phyloP scores from a whole-genome alignment of 495 filamentous ascomycete species.

The Pseudomonodictys pantanalensis region DNA sequence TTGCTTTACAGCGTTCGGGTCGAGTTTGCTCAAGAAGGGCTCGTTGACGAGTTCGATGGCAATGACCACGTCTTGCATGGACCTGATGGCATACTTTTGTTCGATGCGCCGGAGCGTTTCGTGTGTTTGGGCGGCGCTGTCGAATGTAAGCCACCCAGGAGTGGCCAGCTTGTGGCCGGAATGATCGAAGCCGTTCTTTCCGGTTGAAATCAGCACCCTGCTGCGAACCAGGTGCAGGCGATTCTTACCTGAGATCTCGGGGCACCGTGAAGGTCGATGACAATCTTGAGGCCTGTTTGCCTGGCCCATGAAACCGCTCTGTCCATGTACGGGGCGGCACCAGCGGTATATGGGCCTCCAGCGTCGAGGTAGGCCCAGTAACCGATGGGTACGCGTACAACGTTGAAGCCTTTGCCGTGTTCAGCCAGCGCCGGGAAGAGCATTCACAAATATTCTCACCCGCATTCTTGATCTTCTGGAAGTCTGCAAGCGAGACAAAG shows the following conservation, averaged over 20 bases:
- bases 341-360: slow-evolving; percentile 47
- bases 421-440: too few relatives aligned
- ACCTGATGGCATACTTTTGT: slow-evolving; percentile 51
- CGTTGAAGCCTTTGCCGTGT: too few relatives aligned
- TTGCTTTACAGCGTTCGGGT: slow-evolving; percentile 49
- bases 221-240: too few relatives aligned
- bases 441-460: too few relatives aligned
- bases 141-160: slow-evolving; percentile 54
- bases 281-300: slow-evolving; percentile 45
- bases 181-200: slow-evolving; percentile 47
- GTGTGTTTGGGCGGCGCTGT: slow-evolving; percentile 57
- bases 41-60: slow-evolving; percentile 74
- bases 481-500: slow-evolving; percentile 41
- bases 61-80: slow-evolving; percentile 62
- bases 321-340: slow-evolving; percentile 48
- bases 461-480: slow-evolving; percentile 45
- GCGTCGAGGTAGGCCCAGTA: slow-evolving; percentile 50
- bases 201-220: too few relatives aligned
- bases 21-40: slow-evolving; percentile 52
- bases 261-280: slow-evolving; percentile 51
- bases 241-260: slow-evolving; percentile 40
- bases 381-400: slow-evolving; percentile 49
- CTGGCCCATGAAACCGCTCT: slow-evolving; percentile 48
- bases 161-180: slow-evolving; percentile 34
- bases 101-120: slow-evolving; percentile 55